Base-by-base conservation (phyloP, 2,329 filamentous ascomycete genomes). In the Exophiala xenobiotica region DNA sequence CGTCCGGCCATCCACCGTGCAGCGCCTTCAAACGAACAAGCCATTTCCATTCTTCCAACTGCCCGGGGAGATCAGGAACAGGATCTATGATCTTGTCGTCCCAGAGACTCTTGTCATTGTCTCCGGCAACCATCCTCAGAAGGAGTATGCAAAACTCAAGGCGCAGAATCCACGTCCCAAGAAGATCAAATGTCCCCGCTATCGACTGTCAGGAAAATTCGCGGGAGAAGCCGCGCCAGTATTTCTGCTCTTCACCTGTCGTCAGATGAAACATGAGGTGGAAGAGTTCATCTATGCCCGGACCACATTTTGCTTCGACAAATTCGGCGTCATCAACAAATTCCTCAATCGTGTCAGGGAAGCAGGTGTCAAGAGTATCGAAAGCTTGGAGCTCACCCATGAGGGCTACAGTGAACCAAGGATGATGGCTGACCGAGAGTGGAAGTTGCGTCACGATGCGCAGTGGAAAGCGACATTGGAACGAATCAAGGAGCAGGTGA, bases 11-110 rank as follows among this genome's bases (percentile, higher is more conserved):
- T 2, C 20, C 6, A 19, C 20, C 18, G 29, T 22, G 16, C 19
- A 40, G 3, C 2, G 2, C 23, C 6, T 39, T 16, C 51, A 49
- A 18, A 22, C 41, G 11, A 14, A 27, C 39, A 53, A 49, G 26
- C 51, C 50, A 2, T 88, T 88, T 49, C 78, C 73, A 6, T 87
- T 90, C 65, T 75, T 90, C 51, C 73, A 79, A 23, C 72, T 91
- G 1, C 87, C 87, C 0, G 77, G 80, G 0, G 87, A 91, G 64
- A 68, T 91, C 23, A 83, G 87, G 6, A 72, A 86, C 53, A 80
- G 82, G 61, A 79, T 91, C 9, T 90, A 90, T 65, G 77, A 74
- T 31, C 74, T 82, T 59, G 77, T 83, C 57, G 85, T 89, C 56
- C 68, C 74, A 3, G 31, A 54, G 23, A 52, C 49, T 43, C 54